Evolutionary conservation across 768 basidiomycete genomes (phyloP).

Genomic region (Leccinum sublutescens): DNA sequence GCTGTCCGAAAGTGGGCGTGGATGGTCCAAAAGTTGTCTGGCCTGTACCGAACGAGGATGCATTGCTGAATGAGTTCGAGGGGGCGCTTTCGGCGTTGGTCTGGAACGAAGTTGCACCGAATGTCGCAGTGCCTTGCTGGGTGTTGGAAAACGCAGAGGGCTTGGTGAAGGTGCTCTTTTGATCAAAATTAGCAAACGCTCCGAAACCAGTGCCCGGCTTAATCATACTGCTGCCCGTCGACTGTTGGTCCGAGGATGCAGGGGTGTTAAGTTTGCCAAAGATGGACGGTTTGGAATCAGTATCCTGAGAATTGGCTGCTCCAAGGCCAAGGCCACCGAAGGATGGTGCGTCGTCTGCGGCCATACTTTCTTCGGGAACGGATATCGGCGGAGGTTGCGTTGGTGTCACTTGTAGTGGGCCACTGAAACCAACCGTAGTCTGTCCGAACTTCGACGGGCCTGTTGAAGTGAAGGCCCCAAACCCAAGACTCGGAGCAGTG

Average conservation of each 20-base stretch:
- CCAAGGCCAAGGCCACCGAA: conserved; percentile 36
- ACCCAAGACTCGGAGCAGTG: conserved; percentile 23
- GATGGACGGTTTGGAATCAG: conserved; percentile 31
- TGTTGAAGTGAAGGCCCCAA: conserved; percentile 34
- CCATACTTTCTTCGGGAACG: conserved; percentile 33
- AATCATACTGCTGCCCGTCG: conserved; percentile 22
- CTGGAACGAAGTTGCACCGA: conserved; percentile 16
- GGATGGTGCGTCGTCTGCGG: conserved; percentile 29
- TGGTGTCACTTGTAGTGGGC: conserved; percentile 7
- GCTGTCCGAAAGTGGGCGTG: conserved; percentile 35
- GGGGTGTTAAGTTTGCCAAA: conserved; percentile 29
- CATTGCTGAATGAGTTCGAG: conserved; percentile 30
- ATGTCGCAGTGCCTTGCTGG: conserved; percentile 13
- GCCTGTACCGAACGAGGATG: conserved; percentile 30
- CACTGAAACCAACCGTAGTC: conserved; percentile 24
- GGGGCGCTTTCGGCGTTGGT: conserved; percentile 15
- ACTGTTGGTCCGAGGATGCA: conserved; percentile 11
- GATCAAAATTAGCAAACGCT: conserved; percentile 23
- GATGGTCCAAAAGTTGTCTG: conserved; percentile 34
- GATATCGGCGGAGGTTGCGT: conserved; percentile 2
- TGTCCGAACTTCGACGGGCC: conserved; percentile 34
- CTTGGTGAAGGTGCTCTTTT: background rate
- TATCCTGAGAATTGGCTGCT: conserved; percentile 17
- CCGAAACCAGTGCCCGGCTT: conserved; percentile 39
- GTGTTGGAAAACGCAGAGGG: conserved; percentile 21